Evolutionary conservation across 306 rosid genomes (phyloP).

Genomic region (Myrica gale): DNA sequence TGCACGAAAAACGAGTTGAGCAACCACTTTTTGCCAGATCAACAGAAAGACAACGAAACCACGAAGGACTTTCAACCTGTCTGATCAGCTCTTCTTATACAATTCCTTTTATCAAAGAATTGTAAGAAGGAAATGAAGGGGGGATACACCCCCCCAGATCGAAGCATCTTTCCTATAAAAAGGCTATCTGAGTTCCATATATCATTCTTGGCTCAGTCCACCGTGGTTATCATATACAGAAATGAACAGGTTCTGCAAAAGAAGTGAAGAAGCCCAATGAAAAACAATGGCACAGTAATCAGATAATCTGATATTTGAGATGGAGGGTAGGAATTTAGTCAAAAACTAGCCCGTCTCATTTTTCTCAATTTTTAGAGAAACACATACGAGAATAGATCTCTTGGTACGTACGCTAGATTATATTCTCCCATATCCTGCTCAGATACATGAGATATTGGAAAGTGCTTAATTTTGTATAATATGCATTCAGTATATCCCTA

Average conservation of each 20-base stretch:
- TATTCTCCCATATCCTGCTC: no score
- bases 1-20: conserved; percentile 12
- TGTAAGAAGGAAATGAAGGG: neutral
- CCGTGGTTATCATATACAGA: neutral
- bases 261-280: neutral
- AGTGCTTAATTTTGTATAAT: neutral
- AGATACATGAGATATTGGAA: neutral
- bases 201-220: neutral
- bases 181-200: neutral
- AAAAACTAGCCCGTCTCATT: no score
- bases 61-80: conserved; percentile 26
- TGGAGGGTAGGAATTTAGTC: neutral
- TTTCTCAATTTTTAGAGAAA: no score
- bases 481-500: no score
- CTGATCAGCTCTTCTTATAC: no score
- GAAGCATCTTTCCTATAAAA: no score
- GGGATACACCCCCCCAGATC: neutral
- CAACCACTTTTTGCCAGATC: conserved; percentile 3
- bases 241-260: neutral
- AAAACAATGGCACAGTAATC: neutral
- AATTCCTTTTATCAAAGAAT: no score
- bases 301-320: neutral
- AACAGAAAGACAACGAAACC: neutral
- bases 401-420: no score
- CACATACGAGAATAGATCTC: no score